phyloP scores from a whole-genome alignment of 129 eudicot genomes.

The Pulicaria dysenterica region DNA sequence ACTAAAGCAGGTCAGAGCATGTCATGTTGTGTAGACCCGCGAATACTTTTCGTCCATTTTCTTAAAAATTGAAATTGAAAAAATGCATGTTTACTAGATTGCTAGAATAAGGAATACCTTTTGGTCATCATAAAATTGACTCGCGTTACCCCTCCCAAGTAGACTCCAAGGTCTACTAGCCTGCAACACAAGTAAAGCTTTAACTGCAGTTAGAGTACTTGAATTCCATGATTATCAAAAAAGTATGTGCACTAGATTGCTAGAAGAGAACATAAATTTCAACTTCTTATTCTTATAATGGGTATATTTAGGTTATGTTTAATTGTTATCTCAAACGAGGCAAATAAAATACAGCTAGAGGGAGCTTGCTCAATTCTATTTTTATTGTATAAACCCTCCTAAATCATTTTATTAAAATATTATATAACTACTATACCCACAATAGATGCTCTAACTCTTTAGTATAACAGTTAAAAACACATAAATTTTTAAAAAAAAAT shows the following conservation, averaged over 20 bases:
- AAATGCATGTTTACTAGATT: no score
- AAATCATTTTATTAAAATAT: neutral
- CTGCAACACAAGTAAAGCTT: conserved; percentile 23
- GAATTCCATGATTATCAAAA: neutral
- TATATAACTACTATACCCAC: neutral
- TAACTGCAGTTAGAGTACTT: neutral
- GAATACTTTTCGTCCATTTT: no score
- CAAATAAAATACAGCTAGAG: neutral
- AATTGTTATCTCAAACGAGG: neutral
- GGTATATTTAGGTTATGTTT: neutral
- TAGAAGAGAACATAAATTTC: no score
- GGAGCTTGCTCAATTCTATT: neutral
- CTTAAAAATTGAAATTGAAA: no score
- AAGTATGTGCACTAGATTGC: neutral
- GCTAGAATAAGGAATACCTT: no score
- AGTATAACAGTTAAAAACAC: neutral
- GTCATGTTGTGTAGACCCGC: no score
- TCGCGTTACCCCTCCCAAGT: neutral
- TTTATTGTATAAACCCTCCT: neutral
- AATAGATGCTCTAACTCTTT: neutral
- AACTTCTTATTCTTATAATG: neutral
- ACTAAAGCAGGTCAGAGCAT: no score
- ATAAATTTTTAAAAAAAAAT: neutral
- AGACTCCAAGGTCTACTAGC: neutral
- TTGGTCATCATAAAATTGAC: no score